These are phyloP conservation scores for Claviceps monticola DNA, from an alignment of 2,329 filamentous ascomycete species.

Conservation along the genomic window DNA sequence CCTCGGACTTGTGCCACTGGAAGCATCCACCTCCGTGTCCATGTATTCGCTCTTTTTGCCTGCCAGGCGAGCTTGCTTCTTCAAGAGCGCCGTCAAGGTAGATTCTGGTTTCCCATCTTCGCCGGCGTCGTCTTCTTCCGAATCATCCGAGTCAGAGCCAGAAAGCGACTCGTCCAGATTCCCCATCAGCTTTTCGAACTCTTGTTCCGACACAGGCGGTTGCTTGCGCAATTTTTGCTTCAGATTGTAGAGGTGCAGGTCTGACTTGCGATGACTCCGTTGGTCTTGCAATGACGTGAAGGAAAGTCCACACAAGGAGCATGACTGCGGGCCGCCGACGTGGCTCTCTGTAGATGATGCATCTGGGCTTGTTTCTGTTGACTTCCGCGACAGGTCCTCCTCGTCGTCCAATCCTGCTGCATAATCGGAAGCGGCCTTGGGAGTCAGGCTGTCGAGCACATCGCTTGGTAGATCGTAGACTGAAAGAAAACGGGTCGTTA, in stretches of 20 bases:
- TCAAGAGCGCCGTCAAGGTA: constrained; percentile 62
- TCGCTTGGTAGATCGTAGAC: constrained; percentile 73
- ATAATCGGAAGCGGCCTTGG: constrained; percentile 21
- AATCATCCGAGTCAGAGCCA: constrained; percentile 64
- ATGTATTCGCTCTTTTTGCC: constrained; percentile 34
- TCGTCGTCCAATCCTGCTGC: constrained; percentile 9
- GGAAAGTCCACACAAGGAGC: constrained; percentile 61
- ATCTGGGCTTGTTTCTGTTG: constrained; percentile 11
- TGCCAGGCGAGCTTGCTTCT: constrained; percentile 65
- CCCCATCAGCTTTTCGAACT: constrained; percentile 77
- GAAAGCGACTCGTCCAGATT: constrained; percentile 86
- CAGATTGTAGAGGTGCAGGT: constrained; percentile 86
- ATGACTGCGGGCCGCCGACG: constrained; percentile 53
- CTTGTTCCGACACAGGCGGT: constrained; percentile 57
- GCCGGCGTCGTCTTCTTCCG: constrained; percentile 45
- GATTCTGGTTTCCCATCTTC: constrained; percentile 46
- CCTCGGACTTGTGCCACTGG: constrained; percentile 23
- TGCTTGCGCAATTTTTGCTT: constrained; percentile 76
- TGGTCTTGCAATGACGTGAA: constrained; percentile 70
- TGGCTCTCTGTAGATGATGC: constrained; percentile 20
- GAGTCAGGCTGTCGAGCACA: constrained; percentile 53
- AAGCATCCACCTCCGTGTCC: constrained; percentile 36
- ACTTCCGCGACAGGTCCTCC: constrained; percentile 11
- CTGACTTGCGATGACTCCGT: constrained; percentile 72
- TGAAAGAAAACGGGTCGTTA: constrained; percentile 20